These are phyloP conservation scores for Rhamnella rubrinervis DNA, from an alignment of 331 rosid genomes.

Conservation along the genomic window DNA sequence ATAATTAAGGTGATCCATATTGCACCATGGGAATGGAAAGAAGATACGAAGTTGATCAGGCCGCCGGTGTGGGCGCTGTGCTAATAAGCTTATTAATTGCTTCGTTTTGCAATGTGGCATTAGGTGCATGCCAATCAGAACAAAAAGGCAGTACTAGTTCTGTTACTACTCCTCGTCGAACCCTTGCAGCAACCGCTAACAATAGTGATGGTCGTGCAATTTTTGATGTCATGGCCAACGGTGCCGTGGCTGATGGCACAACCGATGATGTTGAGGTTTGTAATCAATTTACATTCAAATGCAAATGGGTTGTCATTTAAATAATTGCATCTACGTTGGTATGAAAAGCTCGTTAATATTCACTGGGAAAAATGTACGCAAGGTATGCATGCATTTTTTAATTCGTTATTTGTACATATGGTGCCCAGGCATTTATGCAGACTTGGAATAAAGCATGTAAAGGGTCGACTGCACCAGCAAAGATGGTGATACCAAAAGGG, in stretches of 20 bases:
- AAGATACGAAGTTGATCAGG: slow-evolving; percentile 3
- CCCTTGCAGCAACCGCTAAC: slow-evolving; percentile 11
- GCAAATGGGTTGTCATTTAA: slow-evolving; percentile 1
- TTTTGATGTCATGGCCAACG: slow-evolving; percentile 45
- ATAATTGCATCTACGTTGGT: no score
- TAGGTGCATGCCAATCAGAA: slow-evolving; percentile 23
- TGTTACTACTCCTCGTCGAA: slow-evolving; percentile 14
- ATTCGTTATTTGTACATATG: background rate
- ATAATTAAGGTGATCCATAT: slow-evolving; percentile 1
- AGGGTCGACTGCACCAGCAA: slow-evolving; percentile 23
- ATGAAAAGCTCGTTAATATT: no score
- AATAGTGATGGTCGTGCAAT: slow-evolving; percentile 3
- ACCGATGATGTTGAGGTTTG: slow-evolving; percentile 33
- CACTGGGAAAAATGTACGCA: no score
- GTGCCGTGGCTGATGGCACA: slow-evolving; percentile 45
- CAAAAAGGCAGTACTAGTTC: background rate
- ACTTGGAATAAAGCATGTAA: slow-evolving; percentile 74
- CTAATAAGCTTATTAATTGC: slow-evolving; percentile 17
- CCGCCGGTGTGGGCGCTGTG: background rate
- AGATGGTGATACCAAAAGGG: slow-evolving; percentile 61
- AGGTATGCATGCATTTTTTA: no score
- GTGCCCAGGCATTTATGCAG: slow-evolving; percentile 40
- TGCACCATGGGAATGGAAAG: slow-evolving; percentile 2
- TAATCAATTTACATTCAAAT: background rate
- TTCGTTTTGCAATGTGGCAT: slow-evolving; percentile 16